Base-by-base conservation (phyloP, 192 early-diverging fungal genomes). In the Phycomyces blakesleeanus region DNA sequence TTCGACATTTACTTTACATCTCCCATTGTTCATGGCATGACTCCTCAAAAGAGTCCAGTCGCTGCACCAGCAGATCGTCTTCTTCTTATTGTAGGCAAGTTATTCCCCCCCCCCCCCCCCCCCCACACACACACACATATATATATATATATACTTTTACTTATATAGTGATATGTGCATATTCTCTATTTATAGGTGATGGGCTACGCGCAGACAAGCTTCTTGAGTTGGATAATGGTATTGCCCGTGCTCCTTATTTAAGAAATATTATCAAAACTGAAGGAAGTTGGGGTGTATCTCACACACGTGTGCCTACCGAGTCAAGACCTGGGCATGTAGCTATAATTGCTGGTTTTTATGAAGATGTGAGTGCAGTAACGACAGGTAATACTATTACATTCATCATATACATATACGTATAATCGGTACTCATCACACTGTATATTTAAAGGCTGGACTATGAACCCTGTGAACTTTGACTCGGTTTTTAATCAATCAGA, bases 1-100 rank as follows among this genome's bases (percentile, higher is more conserved):
- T 98, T 98, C 67, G 96, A 98, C 81, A 96, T 98, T 74, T 98
- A 98, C 80, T 98, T 98, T 76, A 90, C 90, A n/a, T 96, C 96
- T 16, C 96, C 96, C 53, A 78, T 98, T 14, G 93, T 98, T 40
- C 96, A 98, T 81, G 96, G 96, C 63, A 98, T 98, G 96, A 87
- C 82, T 15, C 92, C 89, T 29, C 86, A 95, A 61, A 73, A 76
- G 25, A 88, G 91, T 44, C 83, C 80, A 50, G 61, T 81, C 16
- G 70, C 80, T 34, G 73, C 92, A 41, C 93, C 94, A 3, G 96
- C 96, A 27, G 83, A 86, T 73, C 87, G 96, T 2, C 76, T 98
- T 51, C 83, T 96, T 6, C 82, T 98, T 38, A 83, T 94, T 76
- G 93, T 95, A 7, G 91, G 91, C 88, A 67, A 64, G 67, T 26